A percentile compares a stretch with the other conserved stretches of the same genome.
phyloP scores from a whole-genome alignment of 1,139 yeast genomes.

The Hyphopichia buzzinii region DNA sequence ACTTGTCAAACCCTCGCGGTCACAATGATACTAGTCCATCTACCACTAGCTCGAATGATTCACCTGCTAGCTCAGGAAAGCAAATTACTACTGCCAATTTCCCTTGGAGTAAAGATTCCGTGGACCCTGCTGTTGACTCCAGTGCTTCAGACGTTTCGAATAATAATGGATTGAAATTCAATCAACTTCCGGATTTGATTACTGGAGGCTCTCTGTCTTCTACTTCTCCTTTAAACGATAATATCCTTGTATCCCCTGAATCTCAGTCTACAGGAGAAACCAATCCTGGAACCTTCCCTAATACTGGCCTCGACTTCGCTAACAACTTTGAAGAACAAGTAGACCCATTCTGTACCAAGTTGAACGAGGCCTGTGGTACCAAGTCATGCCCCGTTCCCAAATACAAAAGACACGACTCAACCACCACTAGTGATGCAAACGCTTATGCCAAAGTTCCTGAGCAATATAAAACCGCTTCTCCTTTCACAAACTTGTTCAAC shows the following conservation, averaged over 20 bases:
- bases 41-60: background rate
- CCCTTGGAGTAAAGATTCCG: conserved; percentile 27
- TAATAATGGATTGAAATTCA: conserved; percentile 7
- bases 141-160: conserved; percentile 2
- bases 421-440: conserved; percentile 4
- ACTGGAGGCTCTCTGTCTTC: conserved; percentile 34
- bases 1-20: conserved; percentile 23
- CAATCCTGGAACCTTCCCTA: conserved; percentile 14
- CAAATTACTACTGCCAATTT: too few relatives aligned
- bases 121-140: conserved; percentile 3
- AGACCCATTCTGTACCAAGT: conserved; percentile 69
- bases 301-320: conserved; percentile 14
- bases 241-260: conserved; percentile 36
- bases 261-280: conserved; percentile 15
- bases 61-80: too few relatives aligned
- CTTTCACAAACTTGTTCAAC: conserved; percentile 16
- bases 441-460: background rate
- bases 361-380: conserved; percentile 85
- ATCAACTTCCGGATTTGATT: conserved; percentile 34
- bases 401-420: conserved; percentile 20
- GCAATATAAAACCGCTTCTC: conserved; percentile 12
- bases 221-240: conserved; percentile 42
- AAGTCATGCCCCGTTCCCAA: conserved; percentile 67
- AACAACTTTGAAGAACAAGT: conserved; percentile 41
- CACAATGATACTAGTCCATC: conserved; percentile 15